These are phyloP conservation scores for Pulveroboletus sp. DNA, from an alignment of 768 basidiomycete species.

Conservation along the genomic window DNA sequence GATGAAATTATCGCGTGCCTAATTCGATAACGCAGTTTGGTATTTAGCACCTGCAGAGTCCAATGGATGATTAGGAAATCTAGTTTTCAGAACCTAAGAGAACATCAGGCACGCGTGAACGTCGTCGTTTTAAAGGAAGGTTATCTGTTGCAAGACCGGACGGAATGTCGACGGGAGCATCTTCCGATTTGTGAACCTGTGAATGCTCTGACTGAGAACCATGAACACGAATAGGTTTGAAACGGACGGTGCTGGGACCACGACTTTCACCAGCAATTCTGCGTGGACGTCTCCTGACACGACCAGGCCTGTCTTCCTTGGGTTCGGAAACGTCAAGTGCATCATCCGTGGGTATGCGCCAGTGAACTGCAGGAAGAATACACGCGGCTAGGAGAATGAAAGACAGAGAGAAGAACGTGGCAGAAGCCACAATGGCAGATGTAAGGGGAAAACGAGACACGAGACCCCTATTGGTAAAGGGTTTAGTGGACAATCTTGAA, in stretches of 20 bases:
- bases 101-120: slow-evolving; percentile 38
- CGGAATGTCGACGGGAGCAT: slow-evolving; percentile 28
- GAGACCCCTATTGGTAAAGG: slow-evolving; percentile 52
- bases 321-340: background rate
- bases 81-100: slow-evolving; percentile 30
- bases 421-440: slow-evolving; percentile 46
- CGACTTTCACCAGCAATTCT: slow-evolving; percentile 21
- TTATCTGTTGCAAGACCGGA: slow-evolving; percentile 26
- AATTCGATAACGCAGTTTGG: slow-evolving; percentile 16
- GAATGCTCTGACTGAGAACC: slow-evolving; percentile 11
- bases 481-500: background rate
- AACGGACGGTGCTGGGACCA: slow-evolving; percentile 23
- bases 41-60: slow-evolving; percentile 9
- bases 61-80: slow-evolving; percentile 9
- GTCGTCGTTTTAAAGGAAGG: slow-evolving; percentile 43
- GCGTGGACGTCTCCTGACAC: slow-evolving; percentile 29
- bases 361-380: slow-evolving; percentile 46
- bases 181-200: slow-evolving; percentile 28
- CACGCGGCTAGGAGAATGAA: slow-evolving; percentile 47
- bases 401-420: slow-evolving; percentile 47
- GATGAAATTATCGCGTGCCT: slow-evolving; percentile 24
- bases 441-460: slow-evolving; percentile 66
- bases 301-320: slow-evolving; percentile 23
- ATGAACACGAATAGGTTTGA: background rate
- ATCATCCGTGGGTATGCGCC: slow-evolving; percentile 20